Evolutionary conservation across 2,329 filamentous ascomycete species (phyloP).

Genomic region (Colletotrichum orchidophilum): DNA sequence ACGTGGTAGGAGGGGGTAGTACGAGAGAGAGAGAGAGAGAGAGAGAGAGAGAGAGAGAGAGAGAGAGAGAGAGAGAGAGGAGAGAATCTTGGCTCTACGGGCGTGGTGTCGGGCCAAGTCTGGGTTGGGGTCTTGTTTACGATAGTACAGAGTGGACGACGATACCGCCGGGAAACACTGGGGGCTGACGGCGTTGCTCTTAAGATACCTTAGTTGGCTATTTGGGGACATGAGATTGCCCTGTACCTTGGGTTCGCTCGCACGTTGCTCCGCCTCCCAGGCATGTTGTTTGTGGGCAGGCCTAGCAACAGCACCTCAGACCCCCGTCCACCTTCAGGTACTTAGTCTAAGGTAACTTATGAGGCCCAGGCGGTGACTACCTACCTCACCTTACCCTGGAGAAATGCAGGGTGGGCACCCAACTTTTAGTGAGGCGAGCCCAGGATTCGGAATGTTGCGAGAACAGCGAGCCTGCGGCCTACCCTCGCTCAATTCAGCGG

Average conservation of each 20-base stretch:
- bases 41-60: not conserved
- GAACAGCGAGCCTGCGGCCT: too few relatives aligned
- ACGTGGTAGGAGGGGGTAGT: not conserved
- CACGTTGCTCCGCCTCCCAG: not conserved
- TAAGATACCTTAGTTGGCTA: not conserved
- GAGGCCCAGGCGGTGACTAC: not conserved
- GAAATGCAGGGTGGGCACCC: too few relatives aligned
- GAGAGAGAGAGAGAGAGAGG: not conserved
- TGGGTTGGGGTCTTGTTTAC: constrained; percentile 11
- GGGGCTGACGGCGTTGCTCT: constrained; percentile 2
- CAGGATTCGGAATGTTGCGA: too few relatives aligned
- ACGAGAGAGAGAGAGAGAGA: not conserved
- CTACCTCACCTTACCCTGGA: too few relatives aligned
- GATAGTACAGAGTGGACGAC: not conserved
- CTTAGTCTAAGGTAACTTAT: not conserved
- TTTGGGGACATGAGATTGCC: not conserved
- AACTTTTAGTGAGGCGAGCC: too few relatives aligned
- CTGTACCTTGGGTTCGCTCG: not conserved
- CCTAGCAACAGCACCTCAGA: not conserved
- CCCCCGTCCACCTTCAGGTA: too few relatives aligned
- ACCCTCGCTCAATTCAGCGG: not conserved
- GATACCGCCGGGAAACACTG: not conserved
- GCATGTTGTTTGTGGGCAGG: not conserved
- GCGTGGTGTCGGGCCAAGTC: not conserved
- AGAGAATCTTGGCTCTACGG: not conserved